A percentile compares a stretch with the other conserved stretches of the same genome.
phyloP scores from a whole-genome alignment of 2,329 filamentous ascomycete genomes.

The Xylariales sp. region DNA sequence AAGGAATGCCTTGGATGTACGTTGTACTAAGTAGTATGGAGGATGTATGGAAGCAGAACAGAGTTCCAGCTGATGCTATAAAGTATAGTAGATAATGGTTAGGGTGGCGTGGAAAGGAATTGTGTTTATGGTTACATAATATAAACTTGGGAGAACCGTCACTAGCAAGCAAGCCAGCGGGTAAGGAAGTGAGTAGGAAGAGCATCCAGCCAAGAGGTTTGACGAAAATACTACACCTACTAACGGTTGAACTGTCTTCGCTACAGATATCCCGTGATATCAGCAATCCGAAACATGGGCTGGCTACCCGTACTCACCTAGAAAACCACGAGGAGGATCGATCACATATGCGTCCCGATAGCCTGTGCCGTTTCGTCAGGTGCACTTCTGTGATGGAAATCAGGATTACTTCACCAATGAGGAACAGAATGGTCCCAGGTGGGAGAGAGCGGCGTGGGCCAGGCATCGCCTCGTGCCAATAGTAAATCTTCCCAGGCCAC shows the following conservation, averaged over 20 bases:
- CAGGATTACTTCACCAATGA: slow-evolving; percentile 40
- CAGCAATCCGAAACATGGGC: background rate
- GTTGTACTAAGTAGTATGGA: background rate
- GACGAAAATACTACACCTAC: background rate
- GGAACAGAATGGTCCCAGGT: slow-evolving; percentile 40
- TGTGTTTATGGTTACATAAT: background rate
- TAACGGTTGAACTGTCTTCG: background rate
- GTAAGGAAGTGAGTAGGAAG: no score
- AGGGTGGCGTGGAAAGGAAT: background rate
- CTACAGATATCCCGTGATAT: slow-evolving; percentile 1
- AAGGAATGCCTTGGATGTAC: slow-evolving; percentile 12
- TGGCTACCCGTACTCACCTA: slow-evolving; percentile 4
- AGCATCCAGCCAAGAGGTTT: background rate
- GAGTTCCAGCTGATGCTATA: slow-evolving; percentile 1
- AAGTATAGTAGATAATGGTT: background rate
- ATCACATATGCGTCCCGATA: slow-evolving; percentile 14
- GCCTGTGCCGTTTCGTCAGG: slow-evolving; percentile 41
- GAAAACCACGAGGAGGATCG: slow-evolving; percentile 2
- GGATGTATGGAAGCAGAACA: slow-evolving; percentile 1
- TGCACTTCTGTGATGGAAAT: slow-evolving; percentile 41
- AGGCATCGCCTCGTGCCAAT: slow-evolving; percentile 43
- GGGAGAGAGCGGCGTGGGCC: slow-evolving; percentile 35
- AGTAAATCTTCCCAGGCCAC: slow-evolving; percentile 43
- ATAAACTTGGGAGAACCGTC: background rate
- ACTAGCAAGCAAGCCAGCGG: background rate